phyloP scores from a whole-genome alignment of 192 early-diverging fungal species.

The Coemansia sp. region DNA sequence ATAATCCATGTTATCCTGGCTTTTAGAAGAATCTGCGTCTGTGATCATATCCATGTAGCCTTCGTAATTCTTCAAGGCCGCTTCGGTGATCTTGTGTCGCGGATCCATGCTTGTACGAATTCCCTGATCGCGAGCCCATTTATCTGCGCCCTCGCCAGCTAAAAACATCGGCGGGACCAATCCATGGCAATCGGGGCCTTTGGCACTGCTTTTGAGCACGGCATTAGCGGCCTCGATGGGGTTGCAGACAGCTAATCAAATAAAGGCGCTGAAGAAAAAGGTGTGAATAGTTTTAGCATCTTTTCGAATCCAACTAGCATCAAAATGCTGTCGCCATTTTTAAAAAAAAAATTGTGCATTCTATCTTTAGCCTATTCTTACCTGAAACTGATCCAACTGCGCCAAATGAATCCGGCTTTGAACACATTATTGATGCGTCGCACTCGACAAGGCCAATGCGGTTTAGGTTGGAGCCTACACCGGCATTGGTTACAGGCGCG shows the following conservation, averaged over 20 bases:
- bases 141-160: constrained; percentile 58
- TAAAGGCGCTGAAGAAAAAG: not conserved
- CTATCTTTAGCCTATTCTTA: constrained; percentile 5
- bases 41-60: constrained; percentile 17
- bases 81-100: constrained; percentile 26
- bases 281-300: not conserved
- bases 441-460: constrained; percentile 73
- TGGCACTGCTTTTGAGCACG: constrained; percentile 43
- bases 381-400: constrained; percentile 70
- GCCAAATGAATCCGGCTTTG: constrained; percentile 64
- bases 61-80: constrained; percentile 18
- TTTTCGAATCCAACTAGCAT: too few species aligned
- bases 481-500: constrained; percentile 57
- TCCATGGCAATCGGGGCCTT: constrained; percentile 29
- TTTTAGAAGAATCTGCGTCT: not conserved
- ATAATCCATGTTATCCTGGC: too few species aligned
- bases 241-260: constrained; percentile 56
- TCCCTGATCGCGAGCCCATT: constrained; percentile 29
- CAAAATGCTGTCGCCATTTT: too few species aligned
- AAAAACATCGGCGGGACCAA: constrained; percentile 58
- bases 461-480: constrained; percentile 78
- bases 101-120: constrained; percentile 10
- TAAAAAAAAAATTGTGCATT: too few species aligned
- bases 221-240: constrained; percentile 60
- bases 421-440: constrained; percentile 80